These are phyloP conservation scores for Fraxinus dipetala DNA, from an alignment of 305 asterid species.

Conservation along the genomic window DNA sequence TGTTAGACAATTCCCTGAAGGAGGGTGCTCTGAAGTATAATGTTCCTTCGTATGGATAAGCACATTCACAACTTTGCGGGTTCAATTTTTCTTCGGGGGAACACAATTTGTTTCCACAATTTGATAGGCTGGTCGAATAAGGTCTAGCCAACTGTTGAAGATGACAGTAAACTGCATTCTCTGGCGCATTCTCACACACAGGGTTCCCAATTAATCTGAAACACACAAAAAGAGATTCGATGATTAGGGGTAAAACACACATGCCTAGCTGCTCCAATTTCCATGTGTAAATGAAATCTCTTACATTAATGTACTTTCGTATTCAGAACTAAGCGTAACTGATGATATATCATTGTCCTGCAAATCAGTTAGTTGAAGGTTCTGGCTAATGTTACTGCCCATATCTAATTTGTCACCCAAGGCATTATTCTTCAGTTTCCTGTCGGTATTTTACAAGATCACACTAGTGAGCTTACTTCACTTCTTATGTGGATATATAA, in stretches of 20 bases:
- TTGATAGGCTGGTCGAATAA: conserved; percentile 79
- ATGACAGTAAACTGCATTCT: conserved; percentile 76
- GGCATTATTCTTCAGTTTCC: conserved; percentile 76
- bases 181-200: conserved; percentile 61
- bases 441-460: conserved; percentile 29
- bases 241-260: conserved; percentile 10
- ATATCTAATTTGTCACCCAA: conserved; percentile 64
- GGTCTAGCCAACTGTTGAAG: conserved; percentile 65
- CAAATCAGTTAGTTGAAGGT: conserved; percentile 77
- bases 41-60: conserved; percentile 88
- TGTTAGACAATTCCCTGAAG: conserved; percentile 78
- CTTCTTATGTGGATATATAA: neutral
- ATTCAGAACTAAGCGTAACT: conserved; percentile 71
- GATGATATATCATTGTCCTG: conserved; percentile 68
- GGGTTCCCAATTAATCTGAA: conserved; percentile 88
- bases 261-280: neutral
- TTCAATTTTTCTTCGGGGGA: conserved; percentile 58
- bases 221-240: conserved; percentile 2
- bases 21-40: conserved; percentile 88
- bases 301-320: conserved; percentile 66
- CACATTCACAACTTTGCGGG: conserved; percentile 88
- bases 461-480: neutral
- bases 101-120: conserved; percentile 76
- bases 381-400: conserved; percentile 53
- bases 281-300: conserved; percentile 15